Percentiles rank a stretch among this genome's conserved stretches.
Evolutionary conservation across 2,329 filamentous ascomycete genomes (phyloP).

Genomic region (Botrytis squamosa): DNA sequence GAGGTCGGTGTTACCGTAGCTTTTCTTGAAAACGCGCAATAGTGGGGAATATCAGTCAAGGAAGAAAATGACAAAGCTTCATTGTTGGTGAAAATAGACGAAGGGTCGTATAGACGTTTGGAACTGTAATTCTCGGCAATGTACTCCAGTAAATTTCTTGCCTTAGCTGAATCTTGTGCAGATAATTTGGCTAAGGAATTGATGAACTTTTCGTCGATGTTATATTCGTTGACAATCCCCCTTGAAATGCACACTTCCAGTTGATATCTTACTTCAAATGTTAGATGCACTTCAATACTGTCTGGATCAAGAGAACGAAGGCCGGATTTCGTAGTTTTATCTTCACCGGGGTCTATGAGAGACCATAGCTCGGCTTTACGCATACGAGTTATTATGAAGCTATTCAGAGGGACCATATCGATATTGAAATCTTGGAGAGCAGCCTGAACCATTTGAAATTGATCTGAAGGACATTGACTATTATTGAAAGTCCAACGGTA

Average conservation of each 20-base stretch:
- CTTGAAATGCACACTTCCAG: slow-evolving; percentile 91
- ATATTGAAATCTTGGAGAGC: slow-evolving; percentile 72
- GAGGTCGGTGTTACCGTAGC: slow-evolving; percentile 81
- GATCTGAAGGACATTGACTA: slow-evolving; percentile 29
- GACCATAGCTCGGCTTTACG: slow-evolving; percentile 45
- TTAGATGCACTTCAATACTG: slow-evolving; percentile 46
- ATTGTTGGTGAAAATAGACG: slow-evolving; percentile 64
- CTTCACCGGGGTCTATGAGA: slow-evolving; percentile 39
- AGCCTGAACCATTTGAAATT: slow-evolving; percentile 29
- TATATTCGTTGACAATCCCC: slow-evolving; percentile 73
- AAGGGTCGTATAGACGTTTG: slow-evolving; percentile 65
- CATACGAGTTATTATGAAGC: slow-evolving; percentile 45
- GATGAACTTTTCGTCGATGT: slow-evolving; percentile 67
- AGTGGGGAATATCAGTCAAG: slow-evolving; percentile 58
- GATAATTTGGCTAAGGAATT: slow-evolving; percentile 54
- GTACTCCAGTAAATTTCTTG: slow-evolving; percentile 70
- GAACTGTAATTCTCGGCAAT: slow-evolving; percentile 58
- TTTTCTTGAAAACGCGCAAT: slow-evolving; percentile 75
- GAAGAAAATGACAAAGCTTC: slow-evolving; percentile 50
- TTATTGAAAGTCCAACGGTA: slow-evolving; percentile 52
- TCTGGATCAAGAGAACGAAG: slow-evolving; percentile 27
- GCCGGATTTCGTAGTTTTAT: slow-evolving; percentile 24
- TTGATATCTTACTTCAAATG: slow-evolving; percentile 80
- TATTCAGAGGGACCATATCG: slow-evolving; percentile 44
- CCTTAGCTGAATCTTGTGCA: slow-evolving; percentile 46